Base-by-base conservation (phyloP, 1,284 basidiomycete genomes). In the Cronartium ribicola region DNA sequence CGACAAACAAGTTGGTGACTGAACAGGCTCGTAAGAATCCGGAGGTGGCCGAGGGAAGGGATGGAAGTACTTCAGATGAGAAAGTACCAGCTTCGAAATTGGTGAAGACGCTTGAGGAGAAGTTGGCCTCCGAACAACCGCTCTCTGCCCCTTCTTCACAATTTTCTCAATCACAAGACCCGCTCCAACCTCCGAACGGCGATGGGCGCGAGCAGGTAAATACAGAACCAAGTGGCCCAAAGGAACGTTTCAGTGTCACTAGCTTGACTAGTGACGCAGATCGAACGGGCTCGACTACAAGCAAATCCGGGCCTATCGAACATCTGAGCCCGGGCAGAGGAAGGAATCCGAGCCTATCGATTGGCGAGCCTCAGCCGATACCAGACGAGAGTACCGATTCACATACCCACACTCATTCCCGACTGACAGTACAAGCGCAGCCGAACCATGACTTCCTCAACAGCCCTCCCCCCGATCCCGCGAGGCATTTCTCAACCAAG, bases 401-500 rank as follows among this genome's bases (percentile, higher is more conserved):
- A 82, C 10, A 83, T 84, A 57, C 81, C 83, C 46, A 85, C 88
- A 68, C 14, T 0, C 39, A 8, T 22, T 36, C 37, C 60, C 46
- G 29, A 20, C 37, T 7, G 40, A 5, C 8, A 59, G 29, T 14
- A 20, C 37, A 61, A 13, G n/a, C 62, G 37, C 17, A 40, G 5
- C 44, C 51, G 36, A 59, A 70, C 5, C 68, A 44, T 55, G 68
- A 70, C 39, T 70, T 70, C 60, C 55, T 70, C 14, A 70, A 70
- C 62, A 43, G 59, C 17, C 60, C 59, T 7, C 59, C 68, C 22
- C 17, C 22, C 48, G 48, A 14, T 17, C 48, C 48, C 6, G 22
- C 17, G 4, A 88, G 86, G 78, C 86, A 88, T 77, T 79, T 87
- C 6, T 81, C 82, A 13, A 84, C 85, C 41, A 88, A 87, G 77